Conservation (phyloP, 495 filamentous ascomycete species). For the Jackrogersella minutella region DNA sequence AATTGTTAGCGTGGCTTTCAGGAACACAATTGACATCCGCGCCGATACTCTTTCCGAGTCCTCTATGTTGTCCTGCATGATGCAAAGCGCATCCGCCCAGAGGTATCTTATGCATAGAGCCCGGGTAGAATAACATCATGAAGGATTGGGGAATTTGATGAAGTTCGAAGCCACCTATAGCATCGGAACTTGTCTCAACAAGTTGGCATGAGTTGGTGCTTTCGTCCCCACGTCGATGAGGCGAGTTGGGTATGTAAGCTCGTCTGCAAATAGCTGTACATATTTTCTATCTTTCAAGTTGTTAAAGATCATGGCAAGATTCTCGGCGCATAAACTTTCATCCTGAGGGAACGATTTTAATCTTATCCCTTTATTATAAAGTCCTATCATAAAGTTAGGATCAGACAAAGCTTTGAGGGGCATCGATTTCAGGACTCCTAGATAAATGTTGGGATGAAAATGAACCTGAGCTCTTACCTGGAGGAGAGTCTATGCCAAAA, state of each 20-base stretch:
- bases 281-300: not conserved
- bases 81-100: slow-evolving; percentile 35
- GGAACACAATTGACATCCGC: slow-evolving; percentile 24
- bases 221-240: slow-evolving; percentile 9
- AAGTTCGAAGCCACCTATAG: slow-evolving; percentile 5
- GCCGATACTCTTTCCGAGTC: slow-evolving; percentile 30
- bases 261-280: not conserved
- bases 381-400: not conserved
- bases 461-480: not conserved
- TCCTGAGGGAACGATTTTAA: not conserved
- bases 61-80: slow-evolving; percentile 20
- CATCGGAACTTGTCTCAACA: slow-evolving; percentile 3
- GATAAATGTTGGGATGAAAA: no score
- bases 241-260: slow-evolving; percentile 10
- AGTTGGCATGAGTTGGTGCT: not conserved
- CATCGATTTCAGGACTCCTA: no score
- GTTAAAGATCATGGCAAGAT: not conserved
- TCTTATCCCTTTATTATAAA: slow-evolving; percentile 1
- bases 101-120: slow-evolving; percentile 19
- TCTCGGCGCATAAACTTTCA: slow-evolving; percentile 1
- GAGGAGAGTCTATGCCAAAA: slow-evolving; percentile 7
- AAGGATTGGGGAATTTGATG: slow-evolving; percentile 18
- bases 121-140: slow-evolving; percentile 13
- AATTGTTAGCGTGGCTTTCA: slow-evolving; percentile 17
- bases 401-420: no score